Base-by-base conservation (phyloP, 257 asterid genomes). In the Datura wrightii region DNA sequence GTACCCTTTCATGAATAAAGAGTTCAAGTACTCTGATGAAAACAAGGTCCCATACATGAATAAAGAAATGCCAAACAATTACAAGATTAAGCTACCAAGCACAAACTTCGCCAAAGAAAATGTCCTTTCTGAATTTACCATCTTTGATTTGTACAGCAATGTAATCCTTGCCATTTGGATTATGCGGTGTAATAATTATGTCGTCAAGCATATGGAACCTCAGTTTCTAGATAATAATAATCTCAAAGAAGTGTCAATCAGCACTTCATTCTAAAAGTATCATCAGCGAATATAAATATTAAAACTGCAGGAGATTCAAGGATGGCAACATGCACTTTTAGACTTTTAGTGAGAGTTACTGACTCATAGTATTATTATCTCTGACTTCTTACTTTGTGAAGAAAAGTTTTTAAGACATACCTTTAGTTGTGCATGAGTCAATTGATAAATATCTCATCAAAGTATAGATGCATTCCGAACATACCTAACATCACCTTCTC, bases 401-500 rank as follows among this genome's bases (percentile, higher is more conserved):
- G 62, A 31, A 31, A 76, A 24, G 2, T 50, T 24, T 76, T 54
- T 16, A 76, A 50, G 24, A 13, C 31, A 34, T 31, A 76, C 46
- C 63, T 76, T 52, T 31, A 76, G 63, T 58, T 18, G 24, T 63
- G 79, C 24, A 36, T 50, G 53, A 74, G 79, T 60, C 71, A 72
- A 86, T 69, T 53, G 41, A 52, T 36, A 59, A 60, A 39, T 37
- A 34, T 37, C 55, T 50, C 60, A 48, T 76, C 24, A 14, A 76
- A 76, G 82, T 18, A 81, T 5, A 79, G 58, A 36, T 55, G 52
- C 52, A 66, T 80, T 85, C 16, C 4, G n/a, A 83, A 79, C 88
- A 52, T 91, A 94, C 99, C 99, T 96, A 79, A 96, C 94, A 86
- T 93, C 97, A 82, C 96, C 89, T 89, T 96, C 99, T 88, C 93